Evolutionary conservation across 768 basidiomycete genomes (phyloP).

Genomic region (Auricularia sp.): DNA sequence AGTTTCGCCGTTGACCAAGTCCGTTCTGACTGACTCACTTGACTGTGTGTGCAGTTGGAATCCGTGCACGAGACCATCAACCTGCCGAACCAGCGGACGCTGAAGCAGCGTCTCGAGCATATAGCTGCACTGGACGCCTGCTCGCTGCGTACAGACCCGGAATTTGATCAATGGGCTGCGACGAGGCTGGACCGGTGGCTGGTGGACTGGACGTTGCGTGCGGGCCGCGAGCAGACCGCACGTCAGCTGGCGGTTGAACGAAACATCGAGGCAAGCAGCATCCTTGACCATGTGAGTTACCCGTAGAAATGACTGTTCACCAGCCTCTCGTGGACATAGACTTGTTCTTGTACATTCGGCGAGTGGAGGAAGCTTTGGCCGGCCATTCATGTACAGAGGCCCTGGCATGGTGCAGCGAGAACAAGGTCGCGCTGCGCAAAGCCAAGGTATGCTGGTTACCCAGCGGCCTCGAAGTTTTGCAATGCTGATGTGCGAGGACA

Average conservation of each 20-base stretch:
- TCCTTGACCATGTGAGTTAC: no score
- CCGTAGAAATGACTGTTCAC: not conserved
- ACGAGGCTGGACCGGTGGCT: conserved; percentile 79
- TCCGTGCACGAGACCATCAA: conserved; percentile 39
- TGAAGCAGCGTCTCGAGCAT: conserved; percentile 65
- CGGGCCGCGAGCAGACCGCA: conserved; percentile 70
- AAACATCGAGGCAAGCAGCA: conserved; percentile 57
- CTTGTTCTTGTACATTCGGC: conserved; percentile 77
- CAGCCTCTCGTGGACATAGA: conserved; percentile 86
- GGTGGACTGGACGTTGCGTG: conserved; percentile 84
- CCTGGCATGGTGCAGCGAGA: conserved; percentile 92
- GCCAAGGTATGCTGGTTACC: conserved; percentile 47
- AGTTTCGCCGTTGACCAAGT: not conserved
- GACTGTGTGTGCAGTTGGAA: conserved; percentile 27
- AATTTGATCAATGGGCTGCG: conserved; percentile 69
- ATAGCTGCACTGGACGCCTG: conserved; percentile 53
- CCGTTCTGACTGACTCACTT: not conserved
- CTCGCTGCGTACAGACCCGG: conserved; percentile 38
- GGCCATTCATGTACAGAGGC: conserved; percentile 79
- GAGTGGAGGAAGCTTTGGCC: conserved; percentile 73
- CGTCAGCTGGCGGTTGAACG: conserved; percentile 63
- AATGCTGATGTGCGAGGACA: conserved; percentile 22
- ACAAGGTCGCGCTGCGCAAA: conserved; percentile 85
- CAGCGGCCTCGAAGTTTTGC: not conserved
- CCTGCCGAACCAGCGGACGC: conserved; percentile 55